Evolutionary conservation across 176 grass and related monocot species (phyloP), one percentile per base, ranked within the genome.

Genomic region (Eleusine indica): DNA sequence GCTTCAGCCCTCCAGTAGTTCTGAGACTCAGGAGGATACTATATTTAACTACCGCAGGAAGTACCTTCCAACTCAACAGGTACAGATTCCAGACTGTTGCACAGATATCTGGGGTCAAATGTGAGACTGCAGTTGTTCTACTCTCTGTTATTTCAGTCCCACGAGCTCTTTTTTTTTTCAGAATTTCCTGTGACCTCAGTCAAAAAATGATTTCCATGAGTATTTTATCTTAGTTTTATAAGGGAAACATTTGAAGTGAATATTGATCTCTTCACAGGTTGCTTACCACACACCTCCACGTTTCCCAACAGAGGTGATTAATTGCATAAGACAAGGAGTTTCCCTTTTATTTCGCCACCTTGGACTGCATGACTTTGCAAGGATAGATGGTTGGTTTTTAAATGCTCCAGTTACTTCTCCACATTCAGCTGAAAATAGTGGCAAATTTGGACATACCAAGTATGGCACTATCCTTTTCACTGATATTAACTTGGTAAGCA

Each of bases 381-480:
- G 95, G 77, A 95, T 98, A 79, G 95, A 98, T 95, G 95, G 95
- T 53, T 95, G 95, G 92, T 91, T 93, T 93, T 87, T 98, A 82
- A 91, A 89, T n/a, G 73, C 52, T 79, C 57, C 79, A 40, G 62
- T 62, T 79, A 75, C 62, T 73, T 78, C 70, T 47, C 64, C 93
- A 74, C 19, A 63, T 43, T 89, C 86, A 73, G 71, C 79, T 67
- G 87, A 79, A 82, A 88, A 86, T 15, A 69, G 49, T 84, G 64
- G 29, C 69, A 84, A 80, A 79, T 88, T 88, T 91, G 95, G 95
- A 87, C 83, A 47, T 71, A 94, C 82, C 70, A 86, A 91, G 56
- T 87, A 66, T 73, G 95, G 95, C 74, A 83, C 79, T 74, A 66
- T 98, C 69, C 72, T 98, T 87, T 98, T 95, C 70, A 98, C 91